Evolutionary conservation across 2,329 filamentous ascomycete species (phyloP), one percentile per base, ranked within the genome.

Genomic region (Dothistroma pini): DNA sequence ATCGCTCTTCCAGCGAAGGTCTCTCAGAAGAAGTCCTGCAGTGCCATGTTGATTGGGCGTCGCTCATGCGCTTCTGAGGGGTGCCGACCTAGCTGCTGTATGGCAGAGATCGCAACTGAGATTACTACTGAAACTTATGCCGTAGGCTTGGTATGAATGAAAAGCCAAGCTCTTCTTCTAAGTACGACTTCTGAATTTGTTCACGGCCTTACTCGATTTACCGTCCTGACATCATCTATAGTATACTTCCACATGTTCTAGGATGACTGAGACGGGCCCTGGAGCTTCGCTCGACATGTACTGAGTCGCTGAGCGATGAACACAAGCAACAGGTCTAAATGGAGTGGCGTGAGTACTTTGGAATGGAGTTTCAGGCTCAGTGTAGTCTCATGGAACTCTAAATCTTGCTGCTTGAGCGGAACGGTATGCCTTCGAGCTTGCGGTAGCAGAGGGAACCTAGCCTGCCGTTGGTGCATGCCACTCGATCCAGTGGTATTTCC

Each of bases 1-100:
- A 62, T 38, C 21, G 34, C 19, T 44, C 60, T 55, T 1, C 56
- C 60, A 3, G 52, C 52, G 52, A 62, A 58, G 1, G 60, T 58
- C 34, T 58, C 51, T 14, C 41, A 21, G 56, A 59, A 58, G 22
- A 56, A 22, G 44, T 52, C 55, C 16, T 48, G 54, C 14, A 48
- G 32, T 41, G 56, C 35, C 38, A 32, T 53, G n/a, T 12, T 25
- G 48, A 50, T 7, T 9, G n/a, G n/a, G 1, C 5, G 44, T 50
- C 12, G 48, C 25, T 10, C 12, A n/a, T 50, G 21, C 48, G 48
- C 48, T 9, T 25, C 10, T 7, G 10, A 25, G 21, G 4, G 2
- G 19, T 32, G 25, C 25, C 31, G 34, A 10, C 10, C 16, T 12
- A 54, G 10, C 11, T 54, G 3, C 31, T 3, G 7, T 19, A 48